Percentiles rank a stretch among this genome's conserved stretches.
phyloP scores from a whole-genome alignment of 2,329 filamentous ascomycete genomes.

The Penicillium sp. region DNA sequence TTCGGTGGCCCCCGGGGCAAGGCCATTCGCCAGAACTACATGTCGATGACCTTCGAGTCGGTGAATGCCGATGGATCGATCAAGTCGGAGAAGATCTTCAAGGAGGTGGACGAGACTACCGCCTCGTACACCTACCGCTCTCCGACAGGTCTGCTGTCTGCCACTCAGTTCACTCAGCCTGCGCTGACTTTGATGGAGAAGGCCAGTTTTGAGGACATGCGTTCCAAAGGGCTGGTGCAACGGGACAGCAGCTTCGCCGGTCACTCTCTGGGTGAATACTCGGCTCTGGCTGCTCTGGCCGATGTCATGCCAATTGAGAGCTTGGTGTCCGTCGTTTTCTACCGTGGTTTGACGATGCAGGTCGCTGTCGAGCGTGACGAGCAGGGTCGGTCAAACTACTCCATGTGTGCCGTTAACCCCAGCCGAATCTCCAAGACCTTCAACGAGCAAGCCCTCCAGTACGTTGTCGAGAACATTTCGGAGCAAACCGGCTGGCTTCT shows the following conservation, averaged over 20 bases:
- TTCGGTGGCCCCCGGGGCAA: constrained; percentile 97
- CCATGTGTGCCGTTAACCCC: constrained; percentile 98
- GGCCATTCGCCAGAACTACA: constrained; percentile 97
- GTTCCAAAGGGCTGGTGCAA: constrained; percentile 91
- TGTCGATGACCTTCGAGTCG: constrained; percentile 99
- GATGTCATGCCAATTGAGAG: constrained; percentile 99
- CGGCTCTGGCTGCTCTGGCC: constrained; percentile 88
- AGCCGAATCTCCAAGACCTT: constrained; percentile 98
- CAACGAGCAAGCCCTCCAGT: constrained; percentile 95
- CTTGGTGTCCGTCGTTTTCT: constrained; percentile 97
- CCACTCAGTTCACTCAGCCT: constrained; percentile 97
- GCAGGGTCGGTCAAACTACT: constrained; percentile 91
- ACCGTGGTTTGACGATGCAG: constrained; percentile 98
- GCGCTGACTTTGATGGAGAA: constrained; percentile 99
- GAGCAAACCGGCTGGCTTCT: constrained; percentile 93
- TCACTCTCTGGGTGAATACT: constrained; percentile 98
- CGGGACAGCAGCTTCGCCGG: constrained; percentile 96
- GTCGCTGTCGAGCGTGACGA: constrained; percentile 97
- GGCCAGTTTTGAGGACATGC: constrained; percentile 99
- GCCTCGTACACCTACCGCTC: constrained; percentile 97
- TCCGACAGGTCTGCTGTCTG: constrained; percentile 88
- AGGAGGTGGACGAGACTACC: constrained; percentile 89
- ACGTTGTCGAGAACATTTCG: constrained; percentile 91
- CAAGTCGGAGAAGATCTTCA: constrained; percentile 99
- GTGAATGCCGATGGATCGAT: constrained; percentile 85